A percentile compares a stretch with the other conserved stretches of the same genome.
phyloP scores from a whole-genome alignment of 345 rosid species.

The Sapria himalayana region DNA sequence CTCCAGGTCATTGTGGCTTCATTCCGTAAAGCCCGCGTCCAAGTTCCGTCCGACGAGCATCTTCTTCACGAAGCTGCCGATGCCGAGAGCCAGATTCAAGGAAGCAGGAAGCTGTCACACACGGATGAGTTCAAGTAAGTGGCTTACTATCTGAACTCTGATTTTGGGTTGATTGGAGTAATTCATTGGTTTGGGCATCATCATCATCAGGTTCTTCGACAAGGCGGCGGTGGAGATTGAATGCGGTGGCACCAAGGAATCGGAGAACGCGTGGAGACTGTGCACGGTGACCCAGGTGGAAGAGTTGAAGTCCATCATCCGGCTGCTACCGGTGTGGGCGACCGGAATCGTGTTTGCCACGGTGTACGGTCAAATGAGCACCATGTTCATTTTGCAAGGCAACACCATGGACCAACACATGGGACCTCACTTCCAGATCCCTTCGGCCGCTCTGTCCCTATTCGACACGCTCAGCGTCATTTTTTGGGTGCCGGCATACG shows the following conservation, averaged over 20 bases:
- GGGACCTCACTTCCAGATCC: constrained; percentile 34
- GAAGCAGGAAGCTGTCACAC: constrained; percentile 30
- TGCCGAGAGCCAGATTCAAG: constrained; percentile 13
- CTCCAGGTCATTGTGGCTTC: constrained; percentile 29
- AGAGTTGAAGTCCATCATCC: constrained; percentile 41
- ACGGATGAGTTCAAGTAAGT: constrained; percentile 14
- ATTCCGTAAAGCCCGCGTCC: constrained; percentile 11
- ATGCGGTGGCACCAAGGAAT: constrained; percentile 7
- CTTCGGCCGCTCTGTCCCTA: constrained; percentile 21
- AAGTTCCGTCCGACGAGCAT: constrained; percentile 13
- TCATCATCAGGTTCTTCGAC: constrained; percentile 15
- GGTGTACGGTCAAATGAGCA: constrained; percentile 22
- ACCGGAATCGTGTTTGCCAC: constrained; percentile 23
- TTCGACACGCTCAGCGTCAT: constrained; percentile 28
- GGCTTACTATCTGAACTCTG: not conserved
- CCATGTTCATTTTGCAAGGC: constrained; percentile 33
- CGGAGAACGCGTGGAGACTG: constrained; percentile 20
- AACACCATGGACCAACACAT: constrained; percentile 35
- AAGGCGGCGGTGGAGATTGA: constrained; percentile 18
- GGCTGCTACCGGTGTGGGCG: constrained; percentile 34
- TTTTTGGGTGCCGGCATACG: constrained; percentile 49
- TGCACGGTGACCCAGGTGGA: constrained; percentile 52
- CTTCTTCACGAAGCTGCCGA: constrained; percentile 18
- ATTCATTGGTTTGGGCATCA: not conserved
- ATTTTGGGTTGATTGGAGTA: not conserved